Conservation (phyloP, 192 early-diverging fungal species). For the Rhizophagus prolifer region DNA sequence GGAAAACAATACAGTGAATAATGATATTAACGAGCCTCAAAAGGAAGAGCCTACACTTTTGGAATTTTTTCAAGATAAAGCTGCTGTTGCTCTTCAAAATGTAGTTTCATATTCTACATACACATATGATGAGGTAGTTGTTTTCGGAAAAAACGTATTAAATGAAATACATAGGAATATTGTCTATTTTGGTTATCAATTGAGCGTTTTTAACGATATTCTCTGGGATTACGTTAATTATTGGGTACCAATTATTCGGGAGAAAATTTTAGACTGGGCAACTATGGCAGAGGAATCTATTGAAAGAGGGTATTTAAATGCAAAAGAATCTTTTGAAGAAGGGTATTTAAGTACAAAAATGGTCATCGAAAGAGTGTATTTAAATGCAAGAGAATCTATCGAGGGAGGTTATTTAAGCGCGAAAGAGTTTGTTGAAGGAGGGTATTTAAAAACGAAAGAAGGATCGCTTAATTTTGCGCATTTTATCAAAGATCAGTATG, state of each 20-base stretch:
- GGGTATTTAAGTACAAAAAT: neutral
- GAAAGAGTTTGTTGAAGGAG: neutral
- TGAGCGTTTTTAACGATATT: neutral
- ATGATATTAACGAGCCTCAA: neutral
- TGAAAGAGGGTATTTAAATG: neutral
- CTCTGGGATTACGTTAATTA: neutral
- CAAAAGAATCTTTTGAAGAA: neutral
- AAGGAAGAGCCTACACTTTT: neutral
- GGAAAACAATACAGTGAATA: neutral
- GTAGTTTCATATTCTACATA: neutral
- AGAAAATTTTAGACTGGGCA: neutral
- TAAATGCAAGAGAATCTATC: neutral
- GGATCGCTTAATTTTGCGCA: neutral
- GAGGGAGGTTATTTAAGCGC: neutral
- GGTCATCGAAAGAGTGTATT: neutral
- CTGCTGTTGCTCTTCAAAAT: neutral
- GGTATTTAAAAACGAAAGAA: neutral
- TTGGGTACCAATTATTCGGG: neutral
- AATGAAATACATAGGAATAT: neutral
- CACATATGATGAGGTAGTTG: neutral
- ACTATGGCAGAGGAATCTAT: neutral
- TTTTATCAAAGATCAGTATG: neutral
- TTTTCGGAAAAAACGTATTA: neutral
- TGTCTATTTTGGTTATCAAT: neutral
- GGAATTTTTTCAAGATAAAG: neutral